phyloP scores from a whole-genome alignment of 331 rosid species.

The Cydonia oblonga region DNA sequence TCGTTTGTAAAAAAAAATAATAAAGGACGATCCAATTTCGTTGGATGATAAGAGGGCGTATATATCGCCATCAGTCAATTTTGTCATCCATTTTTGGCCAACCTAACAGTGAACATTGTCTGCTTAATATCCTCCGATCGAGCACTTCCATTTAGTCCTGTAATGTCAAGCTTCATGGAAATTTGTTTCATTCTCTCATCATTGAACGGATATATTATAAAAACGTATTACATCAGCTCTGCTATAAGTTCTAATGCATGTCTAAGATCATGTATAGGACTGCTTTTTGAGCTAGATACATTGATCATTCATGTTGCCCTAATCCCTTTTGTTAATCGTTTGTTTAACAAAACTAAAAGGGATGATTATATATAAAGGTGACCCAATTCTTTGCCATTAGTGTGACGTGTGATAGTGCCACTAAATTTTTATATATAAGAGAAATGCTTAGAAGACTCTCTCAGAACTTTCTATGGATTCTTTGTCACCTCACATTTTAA shows the following conservation, averaged over 20 bases:
- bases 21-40: not conserved
- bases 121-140: not conserved
- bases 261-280: not conserved
- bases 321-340: not conserved
- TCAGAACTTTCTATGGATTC: no score
- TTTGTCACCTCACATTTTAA: no score
- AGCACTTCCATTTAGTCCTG: not conserved
- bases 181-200: not conserved
- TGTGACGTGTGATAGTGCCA: not conserved
- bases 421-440: not conserved
- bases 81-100: not conserved
- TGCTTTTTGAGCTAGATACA: not conserved
- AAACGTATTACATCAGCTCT: not conserved
- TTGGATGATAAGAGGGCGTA: not conserved
- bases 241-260: not conserved
- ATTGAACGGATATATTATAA: not conserved
- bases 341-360: not conserved
- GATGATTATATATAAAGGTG: not conserved
- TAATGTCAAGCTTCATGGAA: not conserved
- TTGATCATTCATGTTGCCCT: not conserved
- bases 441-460: no score
- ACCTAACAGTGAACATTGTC: not conserved
- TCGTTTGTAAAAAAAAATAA: no score
- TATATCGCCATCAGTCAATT: not conserved
- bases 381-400: not conserved